Evolutionary conservation across 306 rosid genomes (phyloP).

Genomic region (Mimosa pudica): DNA sequence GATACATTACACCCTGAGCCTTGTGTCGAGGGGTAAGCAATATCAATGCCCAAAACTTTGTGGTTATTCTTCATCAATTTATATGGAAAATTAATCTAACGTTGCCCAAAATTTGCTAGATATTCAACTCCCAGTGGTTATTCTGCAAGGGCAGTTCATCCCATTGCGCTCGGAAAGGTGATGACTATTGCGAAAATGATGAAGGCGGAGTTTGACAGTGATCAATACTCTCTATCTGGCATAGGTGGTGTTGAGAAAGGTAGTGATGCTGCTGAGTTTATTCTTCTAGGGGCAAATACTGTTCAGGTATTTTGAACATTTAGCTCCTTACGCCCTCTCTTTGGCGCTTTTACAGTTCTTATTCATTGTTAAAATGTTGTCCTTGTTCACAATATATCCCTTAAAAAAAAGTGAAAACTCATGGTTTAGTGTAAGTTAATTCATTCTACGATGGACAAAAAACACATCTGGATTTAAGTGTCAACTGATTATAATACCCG

Average conservation of each 20-base stretch:
- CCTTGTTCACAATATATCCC: background rate
- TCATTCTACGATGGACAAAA: background rate
- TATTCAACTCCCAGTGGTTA: constrained; percentile 99
- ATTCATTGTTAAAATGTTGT: constrained; percentile 11
- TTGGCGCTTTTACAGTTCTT: background rate
- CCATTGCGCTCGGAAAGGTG: constrained; percentile 95
- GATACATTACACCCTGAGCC: constrained; percentile 89
- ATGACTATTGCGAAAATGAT: constrained; percentile 92
- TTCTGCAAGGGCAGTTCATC: constrained; percentile 96
- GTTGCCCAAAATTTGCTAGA: constrained; percentile 47
- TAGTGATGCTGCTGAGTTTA: constrained; percentile 90
- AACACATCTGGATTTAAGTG: background rate
- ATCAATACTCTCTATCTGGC: constrained; percentile 72
- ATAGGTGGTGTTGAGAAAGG: constrained; percentile 97
- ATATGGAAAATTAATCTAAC: constrained; percentile 31
- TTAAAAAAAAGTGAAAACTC: background rate
- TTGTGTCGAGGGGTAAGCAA: constrained; percentile 90
- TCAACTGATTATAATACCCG: background rate
- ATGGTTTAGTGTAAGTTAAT: background rate
- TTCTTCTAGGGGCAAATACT: constrained; percentile 91
- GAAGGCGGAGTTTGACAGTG: constrained; percentile 70
- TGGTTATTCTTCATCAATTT: constrained; percentile 31
- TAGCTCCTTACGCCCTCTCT: background rate
- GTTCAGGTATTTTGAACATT: constrained; percentile 69
- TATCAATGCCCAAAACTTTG: constrained; percentile 30